Evolutionary conservation across 345 rosid species (phyloP), one percentile per base, ranked within the genome.

Genomic region (Gossypium arboreum): DNA sequence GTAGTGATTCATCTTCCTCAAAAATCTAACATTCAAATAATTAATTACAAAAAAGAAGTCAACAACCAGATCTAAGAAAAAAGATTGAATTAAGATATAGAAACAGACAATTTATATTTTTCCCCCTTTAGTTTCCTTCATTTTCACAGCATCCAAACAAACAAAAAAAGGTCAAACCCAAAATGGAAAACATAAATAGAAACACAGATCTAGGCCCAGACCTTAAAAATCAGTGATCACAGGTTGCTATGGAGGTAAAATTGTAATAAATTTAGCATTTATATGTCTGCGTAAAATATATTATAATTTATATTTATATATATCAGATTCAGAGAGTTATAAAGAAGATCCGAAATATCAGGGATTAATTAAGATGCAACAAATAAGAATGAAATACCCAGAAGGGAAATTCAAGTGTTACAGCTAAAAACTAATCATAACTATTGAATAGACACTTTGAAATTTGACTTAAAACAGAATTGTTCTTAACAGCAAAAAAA

Each of bases 1-100:
- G 24, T 81, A 87, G 72, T 86, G 92, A 86, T 88, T 86, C 98
- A 92, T 94, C 90, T 84, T 85, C 78, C 8, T 25, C 27, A 16
- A 4, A 59, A 82, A 73, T 69, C 78, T 41, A 34, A 44, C 79
- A 71, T 90, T 85, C 65, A 65, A 72, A 12, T 25, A 60, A 60
- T 3, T 3, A 15, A 18, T 5, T 7, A 22, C 29, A 17, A 22
- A 27, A 25, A 24, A 4, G 20, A 16, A 41, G 17, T 73, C 7
- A 44, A 12, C 45, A 18, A 1, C 13, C 54, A 24, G 68, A 75
- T 39, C 48, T 8, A 71, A 64, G n/a, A 70, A n/a, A 20, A 25
- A 18, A 13, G 25, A 24, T 16, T 65, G 43, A 39, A n/a, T 1
- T 7, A 12, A 12, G 15, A 51, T 3, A 12, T 12, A 4, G 2